A percentile compares a stretch with the other conserved stretches of the same genome.
Conservation (phyloP, 495 filamentous ascomycete genomes). For the Xylaria scruposa region DNA sequence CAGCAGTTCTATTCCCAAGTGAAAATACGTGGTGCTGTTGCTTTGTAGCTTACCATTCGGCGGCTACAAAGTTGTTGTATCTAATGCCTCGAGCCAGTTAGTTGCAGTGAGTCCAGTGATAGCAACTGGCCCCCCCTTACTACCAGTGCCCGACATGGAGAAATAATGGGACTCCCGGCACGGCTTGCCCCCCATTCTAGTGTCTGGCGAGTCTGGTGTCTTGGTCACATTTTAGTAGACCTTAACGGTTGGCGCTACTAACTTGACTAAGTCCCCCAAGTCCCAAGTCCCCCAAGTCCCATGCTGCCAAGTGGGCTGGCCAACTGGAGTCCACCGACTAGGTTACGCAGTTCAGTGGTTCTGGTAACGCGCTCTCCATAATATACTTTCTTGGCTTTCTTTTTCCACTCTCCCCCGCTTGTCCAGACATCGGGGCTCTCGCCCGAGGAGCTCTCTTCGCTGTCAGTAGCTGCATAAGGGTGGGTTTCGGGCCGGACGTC, state of each 20-base stretch:
- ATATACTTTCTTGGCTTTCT: neutral
- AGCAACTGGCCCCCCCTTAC: neutral
- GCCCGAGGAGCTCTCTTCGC: neutral
- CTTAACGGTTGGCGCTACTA: slow-evolving; percentile 17
- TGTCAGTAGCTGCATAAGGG: neutral
- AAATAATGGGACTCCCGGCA: neutral
- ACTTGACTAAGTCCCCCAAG: neutral
- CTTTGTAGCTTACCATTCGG: neutral
- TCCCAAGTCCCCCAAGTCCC: slow-evolving; percentile 11
- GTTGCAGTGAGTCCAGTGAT: neutral
- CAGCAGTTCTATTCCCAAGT: neutral
- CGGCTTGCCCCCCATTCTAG: neutral
- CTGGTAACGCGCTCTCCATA: slow-evolving; percentile 1
- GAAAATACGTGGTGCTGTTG: neutral
- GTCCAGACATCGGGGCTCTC: slow-evolving; percentile 10
- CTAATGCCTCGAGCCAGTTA: neutral
- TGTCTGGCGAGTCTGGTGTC: neutral
- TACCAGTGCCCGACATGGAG: neutral
- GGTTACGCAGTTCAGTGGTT: neutral
- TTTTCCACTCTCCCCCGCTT: slow-evolving; percentile 14
- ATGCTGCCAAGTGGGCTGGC: slow-evolving; percentile 23
- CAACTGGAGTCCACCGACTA: neutral
- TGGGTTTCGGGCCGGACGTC: slow-evolving; percentile 20
- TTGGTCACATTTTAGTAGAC: neutral
- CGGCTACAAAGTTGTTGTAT: neutral